Evolutionary conservation across 352 stramenopile species (phyloP), one percentile per base, ranked within the genome.

Genomic region (Pythium dissimile): DNA sequence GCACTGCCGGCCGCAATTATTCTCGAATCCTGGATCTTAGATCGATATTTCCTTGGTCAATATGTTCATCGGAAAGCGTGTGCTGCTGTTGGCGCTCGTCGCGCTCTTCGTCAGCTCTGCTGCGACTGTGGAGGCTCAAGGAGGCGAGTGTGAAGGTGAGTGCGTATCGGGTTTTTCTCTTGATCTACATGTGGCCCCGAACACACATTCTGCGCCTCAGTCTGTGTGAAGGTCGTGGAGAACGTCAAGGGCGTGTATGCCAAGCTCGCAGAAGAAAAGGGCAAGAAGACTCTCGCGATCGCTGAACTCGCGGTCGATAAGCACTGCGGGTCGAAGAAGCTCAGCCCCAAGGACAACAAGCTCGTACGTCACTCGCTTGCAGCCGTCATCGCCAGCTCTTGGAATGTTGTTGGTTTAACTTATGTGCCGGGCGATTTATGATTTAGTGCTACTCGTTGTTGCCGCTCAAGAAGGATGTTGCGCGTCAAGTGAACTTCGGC

Each of bases 391-490:
- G n/a, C n/a, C n/a, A n/a, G n/a, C n/a, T n/a, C n/a, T n/a, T n/a
- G n/a, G n/a, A n/a, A n/a, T n/a, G n/a, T 55, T 5, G 3, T 32
- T 42, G 37, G 26, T 35, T 16, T 23, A 1, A 24, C 13, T 27
- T 7, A 51, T 37, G 20, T 12, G 24, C 5, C 15, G 41, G 13
- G 11, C 18, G 12, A n/a, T 50, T 41, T 47, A 12, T 47, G 13
- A 55, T 37, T 6, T 44, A 95, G 86, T 98, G 92, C 77, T 98
- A 98, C 84, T 97, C 88, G 54, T 64, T 98, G 57, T 76, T 95
- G 75, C 91, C 94, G 13, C 76, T 98, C 52, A 98, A 98, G 77
- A 96, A 95, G 68, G 88, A 97, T 42, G 84, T 98, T 34, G 92
- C 89, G 43, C 84, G 90, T 47, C 92, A 97, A 45, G 77, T 98